Evolutionary conservation across 2,329 filamentous ascomycete species (phyloP), one percentile per base, ranked within the genome.

Genomic region (Clathrospora elynae): DNA sequence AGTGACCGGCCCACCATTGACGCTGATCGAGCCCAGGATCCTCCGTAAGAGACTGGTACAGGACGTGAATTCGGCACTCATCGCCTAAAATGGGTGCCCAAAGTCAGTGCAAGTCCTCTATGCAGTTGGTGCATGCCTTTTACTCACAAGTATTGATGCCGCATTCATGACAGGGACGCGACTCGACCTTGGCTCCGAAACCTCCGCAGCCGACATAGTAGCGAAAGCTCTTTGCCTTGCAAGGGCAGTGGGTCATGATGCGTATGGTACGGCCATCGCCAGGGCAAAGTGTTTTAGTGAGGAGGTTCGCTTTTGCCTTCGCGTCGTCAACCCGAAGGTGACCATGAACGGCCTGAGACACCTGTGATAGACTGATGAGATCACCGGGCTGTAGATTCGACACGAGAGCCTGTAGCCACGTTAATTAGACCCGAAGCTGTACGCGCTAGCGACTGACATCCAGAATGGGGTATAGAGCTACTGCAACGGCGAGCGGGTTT

Each of bases 51-150:
- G 38, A 50, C 17, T 62, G 58, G 38, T 62, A 65, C n/a, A 55
- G 46, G 32, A 57, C 57, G 26, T 63, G 61, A 29, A 62, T 55
- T 1, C 61, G 57, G 23, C 61, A 65, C 24, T 65, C 61, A 14
- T 65, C 42, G 36, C n/a, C n/a, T n/a, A n/a, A n/a, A n/a, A n/a
- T n/a, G n/a, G n/a, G n/a, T n/a, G n/a, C n/a, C n/a, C n/a, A n/a
- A n/a, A n/a, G n/a, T n/a, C n/a, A n/a, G n/a, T n/a, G n/a, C n/a
- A n/a, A n/a, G n/a, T n/a, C n/a, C n/a, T n/a, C n/a, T n/a, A n/a
- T n/a, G n/a, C n/a, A n/a, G n/a, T n/a, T n/a, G n/a, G n/a, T n/a
- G n/a, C n/a, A n/a, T n/a, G n/a, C n/a, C n/a, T n/a, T n/a, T n/a
- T n/a, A n/a, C n/a, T n/a, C n/a, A n/a, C 61, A 65, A 6, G 61